phyloP scores from a whole-genome alignment of 768 basidiomycete genomes.

The Lepiota brunneoincarnata region DNA sequence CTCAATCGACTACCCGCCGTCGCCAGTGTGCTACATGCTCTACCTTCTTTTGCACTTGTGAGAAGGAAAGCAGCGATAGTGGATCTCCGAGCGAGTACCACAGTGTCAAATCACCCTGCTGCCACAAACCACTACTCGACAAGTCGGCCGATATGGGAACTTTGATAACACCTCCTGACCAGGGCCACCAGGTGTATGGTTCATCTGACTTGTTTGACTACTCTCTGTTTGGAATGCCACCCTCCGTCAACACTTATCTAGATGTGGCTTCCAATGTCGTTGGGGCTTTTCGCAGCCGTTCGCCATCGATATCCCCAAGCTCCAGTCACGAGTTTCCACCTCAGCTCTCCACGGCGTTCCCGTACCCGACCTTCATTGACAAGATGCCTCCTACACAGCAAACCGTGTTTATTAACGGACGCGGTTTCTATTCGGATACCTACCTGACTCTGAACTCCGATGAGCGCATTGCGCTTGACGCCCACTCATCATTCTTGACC shows the following conservation, averaged over 20 bases:
- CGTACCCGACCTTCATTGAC: slow-evolving; percentile 11
- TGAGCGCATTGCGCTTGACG: slow-evolving; percentile 10
- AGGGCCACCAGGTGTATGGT: background rate
- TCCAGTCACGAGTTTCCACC: slow-evolving; percentile 22
- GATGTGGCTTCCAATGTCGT: background rate
- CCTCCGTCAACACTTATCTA: slow-evolving; percentile 8
- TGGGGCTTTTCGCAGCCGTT: slow-evolving; percentile 24
- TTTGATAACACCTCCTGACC: background rate
- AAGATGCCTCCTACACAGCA: slow-evolving; percentile 20
- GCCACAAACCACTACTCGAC: slow-evolving; percentile 3
- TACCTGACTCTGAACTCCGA: slow-evolving; percentile 19
- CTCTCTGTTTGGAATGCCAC: slow-evolving; percentile 8
- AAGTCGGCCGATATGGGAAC: background rate
- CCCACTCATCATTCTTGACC: background rate
- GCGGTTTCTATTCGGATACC: slow-evolving; percentile 13
- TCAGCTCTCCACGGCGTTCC: slow-evolving; percentile 10
- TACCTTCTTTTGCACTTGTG: slow-evolving; percentile 10
- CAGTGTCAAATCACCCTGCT: background rate
- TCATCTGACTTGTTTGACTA: slow-evolving; percentile 10
- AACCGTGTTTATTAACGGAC: slow-evolving; percentile 26
- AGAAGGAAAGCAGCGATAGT: background rate
- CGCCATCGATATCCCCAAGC: slow-evolving; percentile 29
- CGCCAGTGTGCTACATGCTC: slow-evolving; percentile 7
- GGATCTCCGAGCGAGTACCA: background rate
- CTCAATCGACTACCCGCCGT: background rate